Evolutionary conservation across 805 yeast genomes (phyloP).

Genomic region (Maudiozyma barnettii): DNA sequence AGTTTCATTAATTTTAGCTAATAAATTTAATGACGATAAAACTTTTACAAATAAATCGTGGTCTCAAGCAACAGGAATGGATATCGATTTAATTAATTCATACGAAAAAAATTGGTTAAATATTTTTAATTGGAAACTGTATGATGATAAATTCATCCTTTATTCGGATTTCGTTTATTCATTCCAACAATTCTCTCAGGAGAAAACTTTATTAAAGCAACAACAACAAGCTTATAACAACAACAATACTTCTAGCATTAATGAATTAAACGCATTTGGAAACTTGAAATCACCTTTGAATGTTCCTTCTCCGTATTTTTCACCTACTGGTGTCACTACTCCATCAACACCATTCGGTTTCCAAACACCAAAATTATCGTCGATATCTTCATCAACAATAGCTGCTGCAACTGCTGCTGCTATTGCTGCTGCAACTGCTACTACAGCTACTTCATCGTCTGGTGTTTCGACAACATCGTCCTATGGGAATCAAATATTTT

Average conservation of each 20-base stretch:
- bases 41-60: conserved; percentile 92
- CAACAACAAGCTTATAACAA: not conserved
- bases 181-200: conserved; percentile 17
- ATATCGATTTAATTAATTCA: conserved; percentile 47
- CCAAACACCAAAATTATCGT: conserved; percentile 14
- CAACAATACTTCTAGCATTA: not conserved
- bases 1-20: conserved; percentile 70
- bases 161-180: conserved; percentile 20
- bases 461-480: too few relatives aligned
- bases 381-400: conserved; percentile 1
- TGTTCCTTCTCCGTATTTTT: conserved; percentile 3
- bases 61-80: conserved; percentile 89
- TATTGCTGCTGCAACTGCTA: not conserved
- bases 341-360: conserved; percentile 15
- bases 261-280: not conserved
- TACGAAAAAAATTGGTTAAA: conserved; percentile 66
- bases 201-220: conserved; percentile 1
- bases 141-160: conserved; percentile 26
- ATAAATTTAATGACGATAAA: conserved; percentile 92
- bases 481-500: not conserved
- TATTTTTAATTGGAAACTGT: conserved; percentile 51
- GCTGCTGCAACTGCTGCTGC: too few relatives aligned
- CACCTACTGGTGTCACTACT: conserved; percentile 2
- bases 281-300: not conserved
- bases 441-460: not conserved